Base-by-base conservation (phyloP, 2,329 filamentous ascomycete genomes). In the Metarhizium humberi region DNA sequence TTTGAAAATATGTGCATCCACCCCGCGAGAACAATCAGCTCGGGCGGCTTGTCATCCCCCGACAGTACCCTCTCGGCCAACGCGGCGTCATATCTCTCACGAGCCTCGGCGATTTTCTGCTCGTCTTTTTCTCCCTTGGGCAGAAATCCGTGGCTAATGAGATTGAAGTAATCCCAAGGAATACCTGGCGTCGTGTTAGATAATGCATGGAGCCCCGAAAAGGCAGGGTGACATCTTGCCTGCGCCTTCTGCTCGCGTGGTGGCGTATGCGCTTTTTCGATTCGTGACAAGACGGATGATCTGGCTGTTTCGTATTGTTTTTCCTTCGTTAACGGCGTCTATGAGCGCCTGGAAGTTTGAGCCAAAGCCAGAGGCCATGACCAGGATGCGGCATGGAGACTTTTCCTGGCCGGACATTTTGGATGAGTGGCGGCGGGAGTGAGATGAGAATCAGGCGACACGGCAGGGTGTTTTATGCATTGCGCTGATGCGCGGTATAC, bases 1-100 rank as follows among this genome's bases (percentile, higher is more conserved):
- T 76, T 75, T 0, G 84, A 85, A 51, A 95, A 80, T 56, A 95
- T 86, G 68, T 94, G 86, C 90, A 95, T 95, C 80, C 88, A 95
- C 2, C 91, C 90, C 3, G 88, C 86, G 61, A 91, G 87, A 8
- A 94, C 86, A 51, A 95, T 82, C 54, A 95, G 71, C 54, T 92
- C 81, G 0, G 90, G 90, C 56, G 71, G 71, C 59, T 86, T 80
- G 4, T 71, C 68, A 3, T 65, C 61, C 16, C 54, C 55, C 7
- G 62, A 58, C 29, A 92, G 74, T 53, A 95, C 79, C 57, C 86
- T 76, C 46, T 78, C 70, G 0, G 89, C 88, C 59, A 95, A 75
- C 47, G 88, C 88, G 14, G 82, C 80, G 67, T 95, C 90, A 69
- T 94, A 95, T 54, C 76, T 77, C 50, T 78, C 73, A 29, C 90